phyloP scores from a whole-genome alignment of 768 basidiomycete species.

The Russula foetens region DNA sequence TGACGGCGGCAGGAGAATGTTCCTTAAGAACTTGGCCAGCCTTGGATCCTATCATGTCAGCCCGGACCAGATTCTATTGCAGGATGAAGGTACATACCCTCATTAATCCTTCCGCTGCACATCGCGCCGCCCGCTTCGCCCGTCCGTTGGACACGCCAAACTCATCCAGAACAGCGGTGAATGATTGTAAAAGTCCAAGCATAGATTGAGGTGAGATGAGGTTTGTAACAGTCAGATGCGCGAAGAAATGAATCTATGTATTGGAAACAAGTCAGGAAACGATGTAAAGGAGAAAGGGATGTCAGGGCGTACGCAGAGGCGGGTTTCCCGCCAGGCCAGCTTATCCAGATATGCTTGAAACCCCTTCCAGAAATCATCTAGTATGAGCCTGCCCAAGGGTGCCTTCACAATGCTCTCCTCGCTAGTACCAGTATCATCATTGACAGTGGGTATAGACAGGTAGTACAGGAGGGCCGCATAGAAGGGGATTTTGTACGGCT shows the following conservation, averaged over 20 bases:
- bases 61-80: neutral
- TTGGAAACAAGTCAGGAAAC: neutral
- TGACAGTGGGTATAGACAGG: slow-evolving; percentile 40
- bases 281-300: neutral
- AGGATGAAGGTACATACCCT: slow-evolving; percentile 37
- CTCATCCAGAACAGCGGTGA: slow-evolving; percentile 81
- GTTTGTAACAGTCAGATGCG: slow-evolving; percentile 71
- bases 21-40: slow-evolving; percentile 60
- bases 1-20: slow-evolving; percentile 48
- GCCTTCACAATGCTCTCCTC: slow-evolving; percentile 26
- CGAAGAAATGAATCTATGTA: slow-evolving; percentile 83
- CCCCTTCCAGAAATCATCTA: slow-evolving; percentile 87
- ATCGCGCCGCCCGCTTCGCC: slow-evolving; percentile 71
- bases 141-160: slow-evolving; percentile 83
- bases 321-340: slow-evolving; percentile 82
- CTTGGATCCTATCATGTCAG: slow-evolving; percentile 30
- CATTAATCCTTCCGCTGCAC: slow-evolving; percentile 75
- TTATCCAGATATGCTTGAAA: slow-evolving; percentile 87
- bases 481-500: slow-evolving; percentile 89
- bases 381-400: slow-evolving; percentile 57
- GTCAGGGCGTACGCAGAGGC: slow-evolving; percentile 62
- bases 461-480: slow-evolving; percentile 75
- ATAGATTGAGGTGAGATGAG: slow-evolving; percentile 74
- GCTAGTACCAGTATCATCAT: slow-evolving; percentile 25
- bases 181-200: slow-evolving; percentile 71